Percentiles rank a stretch among this genome's conserved stretches.
phyloP scores from a whole-genome alignment of 768 basidiomycete genomes.

The Candolleomyces efflorescens region DNA sequence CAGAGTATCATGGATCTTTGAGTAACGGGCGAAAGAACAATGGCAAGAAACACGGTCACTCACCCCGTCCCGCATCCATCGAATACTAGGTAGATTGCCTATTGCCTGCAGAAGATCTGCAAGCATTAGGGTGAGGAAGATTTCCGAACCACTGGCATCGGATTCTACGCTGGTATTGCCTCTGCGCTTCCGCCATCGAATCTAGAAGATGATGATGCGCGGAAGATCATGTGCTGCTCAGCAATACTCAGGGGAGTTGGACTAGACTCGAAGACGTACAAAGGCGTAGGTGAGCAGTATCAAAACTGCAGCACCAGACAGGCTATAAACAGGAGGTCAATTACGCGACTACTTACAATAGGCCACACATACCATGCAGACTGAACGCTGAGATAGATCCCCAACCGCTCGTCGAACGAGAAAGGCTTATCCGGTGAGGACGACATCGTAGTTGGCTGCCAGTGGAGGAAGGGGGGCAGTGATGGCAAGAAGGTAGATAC shows the following conservation, averaged over 20 bases:
- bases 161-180: constrained; percentile 2
- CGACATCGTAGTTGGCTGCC: not conserved
- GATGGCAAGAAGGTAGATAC: no score
- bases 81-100: constrained; percentile 37
- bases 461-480: not conserved
- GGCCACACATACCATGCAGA: constrained; percentile 14
- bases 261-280: constrained; percentile 11
- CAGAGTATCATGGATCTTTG: constrained; percentile 2
- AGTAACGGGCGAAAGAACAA: not conserved
- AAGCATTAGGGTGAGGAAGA: constrained; percentile 46
- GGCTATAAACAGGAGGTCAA: constrained; percentile 4
- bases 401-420: constrained; percentile 19
- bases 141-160: constrained; percentile 30
- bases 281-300: constrained; percentile 21
- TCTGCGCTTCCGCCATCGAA: constrained; percentile 15
- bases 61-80: constrained; percentile 37
- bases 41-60: constrained; percentile 7
- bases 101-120: constrained; percentile 45
- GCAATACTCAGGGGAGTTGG: not conserved
- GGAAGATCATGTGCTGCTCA: not conserved
- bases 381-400: constrained; percentile 19
- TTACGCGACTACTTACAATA: not conserved
- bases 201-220: constrained; percentile 12
- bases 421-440: constrained; percentile 8
- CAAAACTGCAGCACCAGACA: constrained; percentile 17